Base-by-base conservation (phyloP, 805 yeast species). In the Ogataea nonfermentans region DNA sequence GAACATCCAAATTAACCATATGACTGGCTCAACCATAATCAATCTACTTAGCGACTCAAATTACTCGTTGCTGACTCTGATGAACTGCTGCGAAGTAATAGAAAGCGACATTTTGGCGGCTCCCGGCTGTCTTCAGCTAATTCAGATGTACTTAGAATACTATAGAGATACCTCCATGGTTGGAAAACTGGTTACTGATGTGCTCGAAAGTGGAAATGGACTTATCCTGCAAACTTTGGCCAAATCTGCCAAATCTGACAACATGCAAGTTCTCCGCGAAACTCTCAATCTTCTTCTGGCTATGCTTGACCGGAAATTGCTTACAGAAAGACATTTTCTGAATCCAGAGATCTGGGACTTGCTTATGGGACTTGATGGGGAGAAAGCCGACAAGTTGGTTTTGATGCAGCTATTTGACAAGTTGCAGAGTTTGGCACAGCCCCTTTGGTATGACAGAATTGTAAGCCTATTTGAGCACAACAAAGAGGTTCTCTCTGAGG, bases 121-220 rank as follows among this genome's bases (percentile, higher is more conserved):
- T 7, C 15, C 49, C 4, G 61, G 59, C 6, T 49, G 58, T 30
- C 37, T 55, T 7, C 33, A 45, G 10, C 37, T 51, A 9, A 11
- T 59, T 9, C 41, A 40, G 7, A 37, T 35, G 14, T 40, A 45
- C 16, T 24, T 55, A 9, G 32, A 41, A 6, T 47, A 37, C 31
- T 43, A 48, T 17, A 37, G 34, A 4, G 30, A 37, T 2, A 15
- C 40, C 2, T 31, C 48, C 11, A 22, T 26, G 2, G 17, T 37
- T 2, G 54, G 58, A 11, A 30, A 31, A 8, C 12, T 33, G 9
- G 44, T 55, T 6, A 46, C 47, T 7, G 35, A 27, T 4, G 47
- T 56, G 28, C 31, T 49, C 12, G 39, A 47, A 15, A 44, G 44
- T 19, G 46, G 53, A 3, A 40, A 46, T 17, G 40, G 47, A 1